phyloP scores from a whole-genome alignment of 164 flowering plant genomes.

The Berberis vulgaris region DNA sequence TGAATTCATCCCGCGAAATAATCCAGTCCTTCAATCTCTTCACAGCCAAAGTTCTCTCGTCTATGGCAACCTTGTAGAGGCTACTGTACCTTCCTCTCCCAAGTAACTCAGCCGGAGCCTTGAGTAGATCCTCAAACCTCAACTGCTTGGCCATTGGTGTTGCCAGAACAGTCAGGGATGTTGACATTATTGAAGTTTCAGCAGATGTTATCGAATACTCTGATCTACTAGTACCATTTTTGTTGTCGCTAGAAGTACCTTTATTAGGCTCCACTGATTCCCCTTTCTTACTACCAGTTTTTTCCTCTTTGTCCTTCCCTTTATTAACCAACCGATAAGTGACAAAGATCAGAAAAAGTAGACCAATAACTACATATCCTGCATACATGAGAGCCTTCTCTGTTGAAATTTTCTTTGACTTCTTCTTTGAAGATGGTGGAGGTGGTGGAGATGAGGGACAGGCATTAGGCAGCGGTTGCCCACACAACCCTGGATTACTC shows the following conservation, averaged over 20 bases:
- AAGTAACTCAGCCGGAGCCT: constrained; percentile 63
- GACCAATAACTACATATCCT: constrained; percentile 33
- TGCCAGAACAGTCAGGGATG: constrained; percentile 31
- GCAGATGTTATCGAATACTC: constrained; percentile 25
- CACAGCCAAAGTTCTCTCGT: constrained; percentile 37
- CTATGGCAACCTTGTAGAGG: constrained; percentile 44
- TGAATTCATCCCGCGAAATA: constrained; percentile 37
- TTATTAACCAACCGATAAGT: constrained; percentile 11
- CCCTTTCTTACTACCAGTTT: constrained; percentile 15
- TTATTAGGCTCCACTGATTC: constrained; percentile 10
- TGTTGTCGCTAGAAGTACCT: constrained; percentile 18
- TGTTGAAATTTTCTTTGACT: constrained; percentile 9
- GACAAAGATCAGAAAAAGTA: constrained; percentile 17
- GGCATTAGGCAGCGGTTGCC: constrained; percentile 25
- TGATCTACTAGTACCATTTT: constrained; percentile 21
- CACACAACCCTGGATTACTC: constrained; percentile 46
- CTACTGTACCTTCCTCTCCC: constrained; percentile 60
- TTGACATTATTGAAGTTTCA: constrained; percentile 28
- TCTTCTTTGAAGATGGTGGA: constrained; percentile 1
- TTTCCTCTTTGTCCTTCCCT: constrained; percentile 17
- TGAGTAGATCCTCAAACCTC: constrained; percentile 55
- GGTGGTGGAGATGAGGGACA: constrained; percentile 16
- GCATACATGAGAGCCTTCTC: constrained; percentile 32
- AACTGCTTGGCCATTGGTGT: constrained; percentile 37
- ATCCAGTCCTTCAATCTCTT: constrained; percentile 64